Evolutionary conservation across 2,329 filamentous ascomycete genomes (phyloP), one percentile per base, ranked within the genome.

Genomic region (Clarireedia paspali): DNA sequence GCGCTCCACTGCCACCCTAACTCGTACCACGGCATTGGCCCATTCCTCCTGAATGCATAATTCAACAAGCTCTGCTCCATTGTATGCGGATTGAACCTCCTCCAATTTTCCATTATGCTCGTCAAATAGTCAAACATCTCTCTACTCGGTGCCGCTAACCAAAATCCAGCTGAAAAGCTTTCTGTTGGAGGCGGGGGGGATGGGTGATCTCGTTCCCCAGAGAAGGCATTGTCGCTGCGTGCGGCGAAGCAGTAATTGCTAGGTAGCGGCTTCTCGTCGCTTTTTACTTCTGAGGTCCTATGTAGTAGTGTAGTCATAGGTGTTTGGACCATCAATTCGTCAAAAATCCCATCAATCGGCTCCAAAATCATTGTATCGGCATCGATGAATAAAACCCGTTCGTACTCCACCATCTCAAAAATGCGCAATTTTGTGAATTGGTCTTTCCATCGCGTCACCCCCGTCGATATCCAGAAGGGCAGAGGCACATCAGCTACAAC

Each of bases 51-150:
- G 59, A 72, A 72, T 1, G 70, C 73, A 59, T 75, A 74, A 59
- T 75, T 75, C 10, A 75, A 61, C 34, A 76, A 62, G 53, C 70
- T 70, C 61, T 75, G 73, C 60, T 75, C 73, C 66, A 71, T 71
- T 3, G 67, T 69, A 45, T 65, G 62, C 0, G 70, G 67, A 49
- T 72, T 62, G 57, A 74, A 74, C 10, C 72, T 68, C 50, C 67
- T 61, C 40, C 67, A 67, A 45, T 70, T 64, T 34, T 58, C 55
- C 60, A 71, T 70, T 45, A 74, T 64, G 20, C 62, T 65, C 57
- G 72, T 61, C 7, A 73, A 65, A 55, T 73, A 71, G 4, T 67
- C 57, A 59, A 70, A 75, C 15, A 75, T 61, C 55, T 72, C 67
- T 1, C 58, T 54, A 10, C 70, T 71, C 1, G 74, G 73, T 6